Base-by-base conservation (phyloP, 352 stramenopile genomes). In the Phytophthora brassicae region DNA sequence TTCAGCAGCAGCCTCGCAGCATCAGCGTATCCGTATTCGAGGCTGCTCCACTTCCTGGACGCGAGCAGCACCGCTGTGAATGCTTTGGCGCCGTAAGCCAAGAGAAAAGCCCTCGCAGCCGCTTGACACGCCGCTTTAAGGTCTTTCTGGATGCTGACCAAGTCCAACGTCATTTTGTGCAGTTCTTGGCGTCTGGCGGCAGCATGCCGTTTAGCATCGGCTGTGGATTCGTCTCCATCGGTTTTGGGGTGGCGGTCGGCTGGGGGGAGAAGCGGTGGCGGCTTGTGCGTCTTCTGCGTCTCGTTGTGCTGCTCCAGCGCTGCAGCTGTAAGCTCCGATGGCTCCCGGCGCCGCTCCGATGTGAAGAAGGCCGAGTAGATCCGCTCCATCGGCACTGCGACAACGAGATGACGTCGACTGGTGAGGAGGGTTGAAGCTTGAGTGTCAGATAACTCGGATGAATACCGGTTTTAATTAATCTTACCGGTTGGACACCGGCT, bases 291-390 rank as follows among this genome's bases (percentile, higher is more conserved):
- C 58, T 76, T 64, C 42, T 83, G 59, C 41, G 64, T 70, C 44
- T 82, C 68, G 53, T 94, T 85, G 62, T 94, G 84, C 39, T 81
- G 72, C 55, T 84, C 81, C 20, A 94, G 66, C 29, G 74, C 75
- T 36, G 72, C 77, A 6, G 80, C 79, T 23, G 84, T 94, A 42
- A 94, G 72, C 57, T 75, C 61, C 20, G 39, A 53, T 19, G 64
- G 68, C 62, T 75, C 59, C 12, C 62, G 60, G 26, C 77, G 68
- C 8, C 72, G 72, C 44, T 87, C 78, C 44, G 54, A 60, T 29
- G 75, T 84, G 64, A 95, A 95, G 54, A 95, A 90, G 41, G 86
- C 86, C 56, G 86, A 95, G 68, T 95, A 95, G 47, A 95, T 80
- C 31, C 86, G 86, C 69, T 95, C 84, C 84, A 95, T 95, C 19